Evolutionary conservation across 1,284 basidiomycete genomes (phyloP), one percentile per base, ranked within the genome.

Genomic region (Gymnopus androsaceus): DNA sequence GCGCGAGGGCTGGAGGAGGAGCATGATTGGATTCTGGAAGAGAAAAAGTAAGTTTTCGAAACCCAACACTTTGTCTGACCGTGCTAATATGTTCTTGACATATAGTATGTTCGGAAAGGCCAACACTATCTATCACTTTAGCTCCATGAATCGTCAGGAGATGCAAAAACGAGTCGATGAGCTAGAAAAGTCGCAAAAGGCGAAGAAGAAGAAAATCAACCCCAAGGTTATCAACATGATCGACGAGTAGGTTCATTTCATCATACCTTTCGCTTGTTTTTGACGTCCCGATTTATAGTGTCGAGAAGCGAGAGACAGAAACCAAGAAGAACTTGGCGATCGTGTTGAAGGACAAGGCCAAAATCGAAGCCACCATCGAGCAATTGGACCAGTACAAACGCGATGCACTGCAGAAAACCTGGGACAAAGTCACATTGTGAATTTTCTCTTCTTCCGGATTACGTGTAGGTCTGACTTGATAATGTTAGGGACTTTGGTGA

Each of bases 161-260:
- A 76, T 93, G 59, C 78, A 82, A 54, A 77, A 83, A 44, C 87
- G 87, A 64, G 90, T 89, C 41, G 78, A 80, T 40, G 90, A 94
- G 67, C 81, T 98, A 17, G 88, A 94, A 64, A 79, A 85, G 46
- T 81, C 88, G 58, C 92, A 94, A 66, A 89, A 88, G 65, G 86
- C 88, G 31, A 88, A 95, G 86, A 94, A 92, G 74, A 94, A 95
- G 76, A 97, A 96, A 72, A 83, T 98, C 63, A 98, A 99, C 67
- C 89, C 90, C 5, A 97, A 97, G 72, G 95, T 95, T 51, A 85
- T 98, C 76, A 92, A 90, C 67, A 95, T 95, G 91, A 94, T 99
- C 59, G 96, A 98, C 65, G 89, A 83, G 94, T 95, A 61, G 54
- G 85, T 72, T 1, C 21, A 27, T 25, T 8, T 34, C 25, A 12